phyloP scores from a whole-genome alignment of 495 filamentous ascomycete species.

The Tuber brumale region DNA sequence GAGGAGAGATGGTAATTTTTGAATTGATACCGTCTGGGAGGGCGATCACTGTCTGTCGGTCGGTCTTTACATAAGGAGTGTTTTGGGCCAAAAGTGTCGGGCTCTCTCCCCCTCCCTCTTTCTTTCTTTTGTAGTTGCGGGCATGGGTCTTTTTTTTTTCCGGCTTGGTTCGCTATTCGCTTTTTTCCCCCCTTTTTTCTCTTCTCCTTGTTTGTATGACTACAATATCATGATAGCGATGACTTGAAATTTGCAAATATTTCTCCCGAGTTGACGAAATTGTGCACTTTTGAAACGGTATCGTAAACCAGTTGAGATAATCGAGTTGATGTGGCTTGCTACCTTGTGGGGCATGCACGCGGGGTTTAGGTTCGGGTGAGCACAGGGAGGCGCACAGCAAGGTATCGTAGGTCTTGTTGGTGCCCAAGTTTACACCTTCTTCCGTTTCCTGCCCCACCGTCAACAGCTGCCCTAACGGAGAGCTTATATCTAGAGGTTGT shows the following conservation, averaged over 20 bases:
- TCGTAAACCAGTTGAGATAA: not conserved
- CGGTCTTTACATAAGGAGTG: not conserved
- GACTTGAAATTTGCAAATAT: conserved; percentile 6
- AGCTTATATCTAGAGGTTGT: not conserved
- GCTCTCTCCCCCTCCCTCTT: not conserved
- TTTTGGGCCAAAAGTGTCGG: not conserved
- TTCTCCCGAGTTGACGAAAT: not conserved
- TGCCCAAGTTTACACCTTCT: not conserved
- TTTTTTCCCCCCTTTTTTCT: not conserved
- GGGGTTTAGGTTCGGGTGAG: not conserved
- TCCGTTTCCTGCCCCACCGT: not conserved
- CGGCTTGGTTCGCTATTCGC: conserved; percentile 12
- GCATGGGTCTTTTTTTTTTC: conserved; percentile 20
- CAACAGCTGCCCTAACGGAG: not conserved
- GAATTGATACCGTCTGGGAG: not conserved
- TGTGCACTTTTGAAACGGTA: not conserved
- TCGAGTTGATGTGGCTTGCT: not conserved
- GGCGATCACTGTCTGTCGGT: not conserved
- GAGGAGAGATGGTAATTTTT: not conserved
- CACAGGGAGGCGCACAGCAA: not conserved
- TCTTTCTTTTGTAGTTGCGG: conserved; percentile 7
- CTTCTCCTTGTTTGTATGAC: conserved; percentile 20
- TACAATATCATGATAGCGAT: conserved; percentile 18
- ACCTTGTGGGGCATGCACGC: not conserved
- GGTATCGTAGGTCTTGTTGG: not conserved